These are phyloP conservation scores for Aspergillus brasiliensis DNA, from an alignment of 2,329 filamentous ascomycete genomes.

Conservation along the genomic window DNA sequence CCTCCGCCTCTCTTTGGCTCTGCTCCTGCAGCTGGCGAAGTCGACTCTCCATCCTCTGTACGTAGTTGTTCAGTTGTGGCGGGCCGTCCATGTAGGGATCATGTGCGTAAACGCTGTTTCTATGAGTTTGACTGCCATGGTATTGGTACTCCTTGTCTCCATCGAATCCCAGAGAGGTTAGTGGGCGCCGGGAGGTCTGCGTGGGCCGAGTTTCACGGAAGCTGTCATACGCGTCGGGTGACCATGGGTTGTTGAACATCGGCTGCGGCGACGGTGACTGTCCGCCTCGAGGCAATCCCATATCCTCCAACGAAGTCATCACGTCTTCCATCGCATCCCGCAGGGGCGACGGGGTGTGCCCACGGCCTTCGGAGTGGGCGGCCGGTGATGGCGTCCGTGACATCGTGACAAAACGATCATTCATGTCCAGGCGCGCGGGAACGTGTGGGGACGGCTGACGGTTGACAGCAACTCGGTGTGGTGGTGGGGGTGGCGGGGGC, in stretches of 20 bases:
- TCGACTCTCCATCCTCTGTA: conserved; percentile 86
- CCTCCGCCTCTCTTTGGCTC: conserved; percentile 45
- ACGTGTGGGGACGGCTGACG: conserved; percentile 34
- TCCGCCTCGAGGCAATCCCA: conserved; percentile 64
- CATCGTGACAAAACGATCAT: conserved; percentile 42
- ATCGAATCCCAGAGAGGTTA: conserved; percentile 74
- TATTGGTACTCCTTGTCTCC: conserved; percentile 56
- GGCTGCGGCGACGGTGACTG: conserved; percentile 58
- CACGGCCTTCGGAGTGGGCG: conserved; percentile 62
- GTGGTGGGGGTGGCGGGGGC: conserved; percentile 80
- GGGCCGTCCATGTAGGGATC: conserved; percentile 55
- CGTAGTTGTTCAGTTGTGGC: conserved; percentile 80
- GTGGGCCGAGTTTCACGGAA: conserved; percentile 36
- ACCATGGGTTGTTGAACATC: conserved; percentile 70
- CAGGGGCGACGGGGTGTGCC: conserved; percentile 84
- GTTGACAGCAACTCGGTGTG: conserved; percentile 65
- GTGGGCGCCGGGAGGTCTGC: conserved; percentile 55
- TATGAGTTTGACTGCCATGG: conserved; percentile 61
- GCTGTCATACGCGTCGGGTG: conserved; percentile 79
- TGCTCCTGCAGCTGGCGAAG: conserved; percentile 69
- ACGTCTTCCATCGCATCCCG: conserved; percentile 97
- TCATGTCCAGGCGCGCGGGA: conserved; percentile 42
- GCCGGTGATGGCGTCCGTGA: conserved; percentile 53
- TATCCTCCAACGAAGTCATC: conserved; percentile 89
- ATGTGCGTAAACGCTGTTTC: conserved; percentile 36